These are phyloP conservation scores for Chaetomium fimeti DNA, from an alignment of 495 filamentous ascomycete genomes.

Conservation along the genomic window DNA sequence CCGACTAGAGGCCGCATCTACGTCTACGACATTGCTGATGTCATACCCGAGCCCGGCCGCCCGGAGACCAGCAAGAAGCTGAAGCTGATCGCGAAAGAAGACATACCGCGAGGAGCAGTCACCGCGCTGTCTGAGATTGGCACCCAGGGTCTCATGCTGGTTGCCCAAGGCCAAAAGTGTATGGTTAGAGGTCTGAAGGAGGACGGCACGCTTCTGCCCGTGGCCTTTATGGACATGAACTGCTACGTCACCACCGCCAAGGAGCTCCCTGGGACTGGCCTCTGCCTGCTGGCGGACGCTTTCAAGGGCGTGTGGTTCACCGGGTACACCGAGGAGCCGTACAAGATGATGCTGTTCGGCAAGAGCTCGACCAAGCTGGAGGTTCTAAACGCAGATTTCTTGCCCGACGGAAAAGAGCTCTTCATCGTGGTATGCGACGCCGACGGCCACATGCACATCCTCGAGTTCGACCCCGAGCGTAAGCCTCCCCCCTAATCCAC, in stretches of 20 bases:
- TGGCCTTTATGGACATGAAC: constrained; percentile 98
- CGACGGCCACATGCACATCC: constrained; percentile 78
- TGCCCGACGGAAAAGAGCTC: constrained; percentile 80
- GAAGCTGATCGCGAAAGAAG: constrained; percentile 83
- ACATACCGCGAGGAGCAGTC: constrained; percentile 85
- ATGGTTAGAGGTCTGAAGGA: constrained; percentile 96
- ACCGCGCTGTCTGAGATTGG: constrained; percentile 83
- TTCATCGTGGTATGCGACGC: constrained; percentile 80
- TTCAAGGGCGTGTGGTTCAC: constrained; percentile 93
- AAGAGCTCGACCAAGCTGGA: constrained; percentile 75
- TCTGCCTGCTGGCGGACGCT: constrained; percentile 82
- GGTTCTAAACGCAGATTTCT: constrained; percentile 78
- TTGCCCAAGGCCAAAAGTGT: constrained; percentile 93
- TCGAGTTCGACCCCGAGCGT: constrained; percentile 93
- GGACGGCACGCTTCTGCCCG: constrained; percentile 84
- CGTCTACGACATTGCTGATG: constrained; percentile 86
- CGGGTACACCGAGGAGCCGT: constrained; percentile 92
- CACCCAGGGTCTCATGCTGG: constrained; percentile 87
- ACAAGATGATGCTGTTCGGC: constrained; percentile 90
- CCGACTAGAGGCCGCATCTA: constrained; percentile 81
- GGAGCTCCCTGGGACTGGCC: constrained; percentile 75
- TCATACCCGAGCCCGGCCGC: constrained; percentile 81
- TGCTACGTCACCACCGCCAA: constrained; percentile 82
- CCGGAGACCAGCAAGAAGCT: constrained; percentile 82
- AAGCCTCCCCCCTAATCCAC: constrained; percentile 27